Conservation (phyloP, 2,329 filamentous ascomycete genomes). For the Pseudomassariella vexata region DNA sequence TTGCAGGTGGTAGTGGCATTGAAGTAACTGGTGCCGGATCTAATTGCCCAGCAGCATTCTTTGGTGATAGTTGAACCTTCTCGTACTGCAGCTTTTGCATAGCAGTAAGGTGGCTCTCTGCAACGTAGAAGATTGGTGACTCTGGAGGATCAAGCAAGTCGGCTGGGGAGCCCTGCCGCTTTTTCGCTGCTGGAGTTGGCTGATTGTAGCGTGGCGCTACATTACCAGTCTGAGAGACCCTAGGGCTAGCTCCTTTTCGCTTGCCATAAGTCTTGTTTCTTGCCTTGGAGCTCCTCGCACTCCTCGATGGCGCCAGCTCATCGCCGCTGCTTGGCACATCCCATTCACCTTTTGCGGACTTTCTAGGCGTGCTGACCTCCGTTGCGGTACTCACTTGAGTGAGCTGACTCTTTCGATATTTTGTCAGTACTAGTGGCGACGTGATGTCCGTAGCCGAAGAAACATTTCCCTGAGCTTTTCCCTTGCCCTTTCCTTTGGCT, state of each 20-base stretch:
- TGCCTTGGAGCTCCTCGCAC: conserved; percentile 9
- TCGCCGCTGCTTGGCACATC: conserved; percentile 27
- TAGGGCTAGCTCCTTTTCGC: conserved; percentile 13
- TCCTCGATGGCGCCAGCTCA: conserved; percentile 4
- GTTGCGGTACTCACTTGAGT: conserved; percentile 14
- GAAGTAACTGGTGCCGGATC: not conserved
- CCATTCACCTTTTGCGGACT: conserved; percentile 20
- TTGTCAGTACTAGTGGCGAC: conserved; percentile 13
- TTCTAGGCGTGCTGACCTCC: conserved; percentile 20
- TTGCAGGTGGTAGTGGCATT: conserved; percentile 7
- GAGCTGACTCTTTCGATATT: conserved; percentile 8
- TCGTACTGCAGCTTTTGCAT: conserved; percentile 27
- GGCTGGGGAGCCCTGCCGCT: conserved; percentile 12
- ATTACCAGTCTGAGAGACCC: too few species aligned
- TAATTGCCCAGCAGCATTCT: conserved; percentile 8
- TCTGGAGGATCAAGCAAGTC: conserved; percentile 10
- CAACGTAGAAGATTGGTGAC: conserved; percentile 24
- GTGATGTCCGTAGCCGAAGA: conserved; percentile 24
- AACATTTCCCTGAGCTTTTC: conserved; percentile 7
- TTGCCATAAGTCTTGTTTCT: conserved; percentile 13
- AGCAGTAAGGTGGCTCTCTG: conserved; percentile 24
- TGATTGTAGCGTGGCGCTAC: too few species aligned
- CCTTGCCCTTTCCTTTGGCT: conserved; percentile 14
- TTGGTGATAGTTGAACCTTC: conserved; percentile 17
- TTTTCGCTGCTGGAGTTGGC: conserved; percentile 12